Base-by-base conservation (phyloP, 768 basidiomycete species). In the Solioccasus polychromus region DNA sequence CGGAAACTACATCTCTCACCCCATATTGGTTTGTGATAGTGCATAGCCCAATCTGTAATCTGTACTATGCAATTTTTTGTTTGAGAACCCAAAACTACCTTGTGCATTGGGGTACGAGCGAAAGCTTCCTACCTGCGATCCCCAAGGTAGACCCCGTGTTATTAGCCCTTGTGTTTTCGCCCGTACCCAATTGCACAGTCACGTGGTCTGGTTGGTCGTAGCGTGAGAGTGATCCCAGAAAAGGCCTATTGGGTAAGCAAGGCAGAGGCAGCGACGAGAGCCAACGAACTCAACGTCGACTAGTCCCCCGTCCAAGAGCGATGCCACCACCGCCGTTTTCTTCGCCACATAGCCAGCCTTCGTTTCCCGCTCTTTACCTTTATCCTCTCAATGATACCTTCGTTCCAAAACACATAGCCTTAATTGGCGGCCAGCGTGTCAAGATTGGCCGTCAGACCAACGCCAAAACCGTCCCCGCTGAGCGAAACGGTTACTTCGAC, bases 401-500 rank as follows among this genome's bases (percentile, higher is more conserved):
- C 69, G 75, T 85, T 30, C 91, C 92, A 47, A 97, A 97, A 71
- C 91, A 95, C 65, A 94, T 98, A 53, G 76, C 85, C n/a, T 80
- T 94, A 50, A 64, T 68, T 35, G 52, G 60, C 24, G 76, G 73
- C 45, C 80, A 82, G 64, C 86, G 81, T 61, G 81, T 85, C 42
- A 87, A 92, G 79, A 94, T 99, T 63, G 95, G 95, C 15, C 73
- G 95, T 45, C 94, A 97, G 70, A 98, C 93, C 14, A 96, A 93
- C 66, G 83, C 85, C 45, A 96, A 96, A 76, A 96, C 93, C 0
- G 82, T 90, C 24, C 95, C 95, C 15, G 83, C 79, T 10, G 92
- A 95, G 62, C 76, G 88, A 59, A 97, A 99, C 62, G 95, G 93
- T 9, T 99, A 88, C 72, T 97, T 99, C 64, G 95, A 98, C 71